Evolutionary conservation across 163 green algal species (phyloP), one percentile per base, ranked within the genome.

Genomic region (Prototheca wickerhamii): DNA sequence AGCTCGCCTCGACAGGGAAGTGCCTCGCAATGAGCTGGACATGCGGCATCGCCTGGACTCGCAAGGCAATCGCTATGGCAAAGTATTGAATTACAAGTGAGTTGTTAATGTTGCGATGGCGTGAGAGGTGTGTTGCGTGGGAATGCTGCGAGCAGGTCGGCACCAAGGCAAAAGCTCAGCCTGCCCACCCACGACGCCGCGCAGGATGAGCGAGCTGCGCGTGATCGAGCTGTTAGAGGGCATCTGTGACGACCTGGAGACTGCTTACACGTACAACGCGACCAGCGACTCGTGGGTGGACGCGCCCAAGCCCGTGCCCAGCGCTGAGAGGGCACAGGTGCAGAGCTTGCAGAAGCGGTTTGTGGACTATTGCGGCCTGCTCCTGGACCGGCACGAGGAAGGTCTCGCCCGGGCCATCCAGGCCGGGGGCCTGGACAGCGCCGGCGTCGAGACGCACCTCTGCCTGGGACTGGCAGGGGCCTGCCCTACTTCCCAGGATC

Each of bases 1-100:
- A 29, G 33, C 43, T 12, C 37, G 70, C 25, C 68, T 87, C 1
- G 57, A 80, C 8, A 71, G 71, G 1, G 81, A 87, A 63, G n/a
- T 46, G 26, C 69, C 72, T 2, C 61, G 84, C 15, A 92, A 93
- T 70, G 72, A 84, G 37, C n/a, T 93, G 25, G 86, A 93, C 68
- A 75, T 91, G 68, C 68, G 86, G 18, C 84, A 92, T 54, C 65
- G 86, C 1, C 61, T 93, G 12, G 83, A 91, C 63, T 73, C 73
- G 29, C 59, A 87, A 29, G 86, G 86, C 4, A 78, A 91, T 60
- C 71, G 86, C 15, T 86, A 89, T 61, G 85, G 85, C 40, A 90
- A 90, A 60, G 66, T 92, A 18, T 89, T 93, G 17, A 63, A 83
- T n/a, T 91, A 88, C 67, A 81, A 80, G 68, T 76, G 60, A 66